Evolutionary conservation across 495 filamentous ascomycete species (phyloP), one percentile per base, ranked within the genome.

Genomic region (Aspergillus kassunensis): DNA sequence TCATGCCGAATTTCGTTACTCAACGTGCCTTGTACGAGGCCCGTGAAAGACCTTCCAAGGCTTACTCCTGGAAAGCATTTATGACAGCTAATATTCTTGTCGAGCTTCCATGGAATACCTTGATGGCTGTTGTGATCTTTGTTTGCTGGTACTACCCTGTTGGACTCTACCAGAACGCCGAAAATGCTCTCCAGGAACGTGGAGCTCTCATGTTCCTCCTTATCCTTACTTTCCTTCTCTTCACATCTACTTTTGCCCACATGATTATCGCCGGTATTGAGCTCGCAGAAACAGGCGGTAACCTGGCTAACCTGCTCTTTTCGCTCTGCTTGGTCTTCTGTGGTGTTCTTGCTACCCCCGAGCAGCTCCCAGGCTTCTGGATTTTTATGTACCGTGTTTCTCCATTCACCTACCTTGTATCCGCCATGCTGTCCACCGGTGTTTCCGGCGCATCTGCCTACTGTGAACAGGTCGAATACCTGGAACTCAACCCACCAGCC

Each of bases 321-420:
- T 80, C 83, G 20, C 76, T 88, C 40, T 79, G 70, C 61, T 72
- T 83, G 46, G 69, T 84, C 55, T 85, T 86, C 71, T 76, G 74
- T 43, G 74, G 84, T 78, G 85, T 90, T 49, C 80, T 92, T 57
- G 83, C 84, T 40, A 77, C 65, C 13, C 84, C 87, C 0, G 54
- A 66, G 1, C 66, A 71, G 1, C 73, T 89, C 44, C 86, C 86
- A 11, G 64, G 78, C 23, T 91, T 90, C 78, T 91, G 87, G 87
- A 87, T 88, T 61, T 90, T 90, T 73, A 87, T 90, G 83, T 89
- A 90, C 66, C 83, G 84, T 33, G 73, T 88, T 55, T 86, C 83
- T 3, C 87, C 88, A 12, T 82, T 90, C 56, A 87, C 83, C 0
- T 90, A 91, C 49, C 70, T 88, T 1, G 79, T 90, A 11, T 77